Evolutionary conservation across 768 basidiomycete genomes (phyloP).

Genomic region (Sporobolomyces phaffii): DNA sequence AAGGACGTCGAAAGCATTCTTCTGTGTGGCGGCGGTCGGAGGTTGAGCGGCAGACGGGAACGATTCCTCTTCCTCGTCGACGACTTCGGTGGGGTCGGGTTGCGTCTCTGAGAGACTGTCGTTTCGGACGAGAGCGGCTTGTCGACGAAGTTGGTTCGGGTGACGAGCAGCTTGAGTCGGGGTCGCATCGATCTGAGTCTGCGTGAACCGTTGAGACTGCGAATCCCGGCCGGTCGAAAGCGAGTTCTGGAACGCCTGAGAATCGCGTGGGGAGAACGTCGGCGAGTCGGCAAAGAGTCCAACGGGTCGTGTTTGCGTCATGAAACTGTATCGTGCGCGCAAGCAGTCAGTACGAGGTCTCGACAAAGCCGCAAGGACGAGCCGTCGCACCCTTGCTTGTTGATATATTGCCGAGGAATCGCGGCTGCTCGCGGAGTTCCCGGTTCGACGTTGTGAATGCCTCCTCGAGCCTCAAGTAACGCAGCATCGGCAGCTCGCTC

Average conservation of each 20-base stretch:
- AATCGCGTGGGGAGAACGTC: conserved; percentile 18
- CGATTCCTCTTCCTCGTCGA: conserved; percentile 12
- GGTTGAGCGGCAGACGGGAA: conserved; percentile 19
- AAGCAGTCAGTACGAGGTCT: not conserved
- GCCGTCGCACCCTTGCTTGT: conserved; percentile 29
- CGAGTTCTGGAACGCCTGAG: not conserved
- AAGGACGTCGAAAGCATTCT: conserved; percentile 25
- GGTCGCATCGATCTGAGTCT: conserved; percentile 27
- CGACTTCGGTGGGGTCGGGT: conserved; percentile 4
- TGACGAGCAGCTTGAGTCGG: conserved; percentile 15
- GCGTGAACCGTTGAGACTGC: conserved; percentile 13
- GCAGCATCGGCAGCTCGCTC: conserved; percentile 31
- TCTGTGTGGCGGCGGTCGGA: not conserved
- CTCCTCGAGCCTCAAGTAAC: conserved; percentile 26
- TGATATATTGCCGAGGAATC: conserved; percentile 33
- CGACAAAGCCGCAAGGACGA: not conserved
- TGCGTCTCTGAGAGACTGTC: conserved; percentile 2
- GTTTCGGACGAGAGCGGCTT: not conserved
- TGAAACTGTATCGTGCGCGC: not conserved
- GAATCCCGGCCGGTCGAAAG: conserved; percentile 20
- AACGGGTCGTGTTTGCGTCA: conserved; percentile 37
- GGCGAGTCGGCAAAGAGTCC: conserved; percentile 31
- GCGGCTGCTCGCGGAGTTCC: conserved; percentile 27
- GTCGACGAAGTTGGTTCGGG: conserved; percentile 10
- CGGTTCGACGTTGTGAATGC: conserved; percentile 21